A percentile compares a stretch with the other conserved stretches of the same genome.
phyloP scores from a whole-genome alignment of 2,329 filamentous ascomycete genomes.

The Cordyceps fumosorosea region DNA sequence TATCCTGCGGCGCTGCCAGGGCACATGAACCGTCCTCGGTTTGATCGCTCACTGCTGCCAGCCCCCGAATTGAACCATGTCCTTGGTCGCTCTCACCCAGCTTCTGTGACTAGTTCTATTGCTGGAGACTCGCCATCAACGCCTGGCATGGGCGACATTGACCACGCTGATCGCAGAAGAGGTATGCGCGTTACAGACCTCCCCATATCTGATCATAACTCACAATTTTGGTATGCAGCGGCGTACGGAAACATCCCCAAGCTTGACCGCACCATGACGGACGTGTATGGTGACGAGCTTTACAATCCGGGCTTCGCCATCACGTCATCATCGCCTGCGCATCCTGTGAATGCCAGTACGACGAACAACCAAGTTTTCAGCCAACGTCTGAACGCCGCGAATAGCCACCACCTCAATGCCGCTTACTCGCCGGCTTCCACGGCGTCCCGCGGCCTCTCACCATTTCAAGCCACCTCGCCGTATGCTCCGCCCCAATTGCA shows the following conservation, averaged over 20 bases:
- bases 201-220: constrained; percentile 36
- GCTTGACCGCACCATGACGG: constrained; percentile 78
- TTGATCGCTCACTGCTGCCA: constrained; percentile 37
- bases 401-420: constrained; percentile 63
- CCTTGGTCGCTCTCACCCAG: constrained; percentile 40
- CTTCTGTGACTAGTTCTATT: constrained; percentile 51
- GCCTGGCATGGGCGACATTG: constrained; percentile 44
- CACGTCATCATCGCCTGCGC: constrained; percentile 47
- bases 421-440: constrained; percentile 42
- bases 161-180: constrained; percentile 44
- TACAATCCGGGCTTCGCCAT: constrained; percentile 65
- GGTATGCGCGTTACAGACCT: constrained; percentile 36
- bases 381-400: constrained; percentile 72
- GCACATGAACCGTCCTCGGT: constrained; percentile 29
- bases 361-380: constrained; percentile 56
- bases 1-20: constrained; percentile 35
- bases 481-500: constrained; percentile 42
- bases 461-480: constrained; percentile 68
- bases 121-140: constrained; percentile 55
- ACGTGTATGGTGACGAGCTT: constrained; percentile 76
- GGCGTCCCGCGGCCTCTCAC: constrained; percentile 62
- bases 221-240: constrained; percentile 54
- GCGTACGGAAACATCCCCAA: constrained; percentile 59
- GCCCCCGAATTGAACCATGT: constrained; percentile 38
- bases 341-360: constrained; percentile 42